Evolutionary conservation across 2,329 filamentous ascomycete genomes (phyloP), one percentile per base, ranked within the genome.

Genomic region (Scedosporium dehoogii): DNA sequence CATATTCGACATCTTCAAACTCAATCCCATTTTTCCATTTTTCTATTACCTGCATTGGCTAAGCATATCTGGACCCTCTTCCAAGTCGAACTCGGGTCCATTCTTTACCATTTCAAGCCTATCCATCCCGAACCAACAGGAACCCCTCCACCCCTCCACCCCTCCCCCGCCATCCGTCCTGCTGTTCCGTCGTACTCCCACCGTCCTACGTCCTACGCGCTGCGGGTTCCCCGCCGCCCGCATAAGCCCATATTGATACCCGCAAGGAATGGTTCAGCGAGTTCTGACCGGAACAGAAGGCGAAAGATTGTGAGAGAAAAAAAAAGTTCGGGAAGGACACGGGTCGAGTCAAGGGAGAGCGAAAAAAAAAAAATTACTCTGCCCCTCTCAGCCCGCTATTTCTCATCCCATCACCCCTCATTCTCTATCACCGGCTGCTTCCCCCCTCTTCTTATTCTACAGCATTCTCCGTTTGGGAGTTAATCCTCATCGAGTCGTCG

Each of bases 341-440:
- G 44, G 59, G 29, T 51, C 33, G 21, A 53, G 21, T 29, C 21
- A 16, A 25, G 44, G 41, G 59, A 51, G 27, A 51, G 29, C 23
- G n/a, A 3, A 12, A 10, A 21, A 23, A 59, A 16, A 44, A 59
- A 55, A 61, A 55, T 53, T 58, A 51, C 44, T 57, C 57, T 46
- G 42, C 51, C 53, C 21, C 55, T 60, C 44, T 44, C 25, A 23
- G 59, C 33, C 68, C 46, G 25, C 63, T 55, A 63, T 57, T 42
- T 62, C 61, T 62, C 27, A 63, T 55, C 29, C 62, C 63, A 60
- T 63, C 63, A 63, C 58, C 61, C 66, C 62, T 64, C 65, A 66
- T 64, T 63, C 64, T 61, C 60, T 59, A 64, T 63, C n/a, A 59
- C 62, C 18, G 3, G 12, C 14, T 27, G 21, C 23, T 53, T 38